Base-by-base conservation (phyloP, 176 grass and related monocot genomes). In the Paspalum notatum region DNA sequence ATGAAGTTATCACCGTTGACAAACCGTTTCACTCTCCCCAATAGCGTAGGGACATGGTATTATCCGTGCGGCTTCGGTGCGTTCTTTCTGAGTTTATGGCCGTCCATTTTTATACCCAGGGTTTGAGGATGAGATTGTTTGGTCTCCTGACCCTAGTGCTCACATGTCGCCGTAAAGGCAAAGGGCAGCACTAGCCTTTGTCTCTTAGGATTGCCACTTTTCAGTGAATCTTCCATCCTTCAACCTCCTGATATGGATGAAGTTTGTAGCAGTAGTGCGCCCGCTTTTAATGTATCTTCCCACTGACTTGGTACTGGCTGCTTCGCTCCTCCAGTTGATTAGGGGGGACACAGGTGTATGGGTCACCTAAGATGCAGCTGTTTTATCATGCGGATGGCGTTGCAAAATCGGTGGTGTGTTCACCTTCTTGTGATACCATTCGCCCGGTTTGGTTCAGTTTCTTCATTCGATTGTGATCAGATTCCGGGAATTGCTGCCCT, bases 81-180 rank as follows among this genome's bases (percentile, higher is more conserved):
- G 1, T 40, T 74, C 67, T 39, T 38, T 39, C 60, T 67, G 79
- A 39, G 66, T 21, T 17, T 39, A 43, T 56, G 72, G 41, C 14
- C 58, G 50, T 77, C 66, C 61, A 42, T 62, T 21, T 38, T 60
- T 17, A 37, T 80, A 63, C 37, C 71, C 12, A 22, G 43, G 42
- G 66, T 48, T 48, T 66, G 79, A 26, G 39, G 67, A 82, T 86
- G 39, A 53, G 59, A 66, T 90, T 72, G 57, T 26, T 20, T 68
- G 55, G 83, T 82, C 50, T 81, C 62, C 62, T 50, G 66, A 24
- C 43, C 57, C 24, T 65, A 65, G 76, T 73, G 27, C 47, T 52
- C 13, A 32, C 13, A 32, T 44, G 65, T 49, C 18, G 27, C 67
- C 65, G 21, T 25, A 89, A 72, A 77, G 72, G 62, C 22, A 22